Conservation (phyloP, 441 rosid species). For the Populus hybrid region DNA sequence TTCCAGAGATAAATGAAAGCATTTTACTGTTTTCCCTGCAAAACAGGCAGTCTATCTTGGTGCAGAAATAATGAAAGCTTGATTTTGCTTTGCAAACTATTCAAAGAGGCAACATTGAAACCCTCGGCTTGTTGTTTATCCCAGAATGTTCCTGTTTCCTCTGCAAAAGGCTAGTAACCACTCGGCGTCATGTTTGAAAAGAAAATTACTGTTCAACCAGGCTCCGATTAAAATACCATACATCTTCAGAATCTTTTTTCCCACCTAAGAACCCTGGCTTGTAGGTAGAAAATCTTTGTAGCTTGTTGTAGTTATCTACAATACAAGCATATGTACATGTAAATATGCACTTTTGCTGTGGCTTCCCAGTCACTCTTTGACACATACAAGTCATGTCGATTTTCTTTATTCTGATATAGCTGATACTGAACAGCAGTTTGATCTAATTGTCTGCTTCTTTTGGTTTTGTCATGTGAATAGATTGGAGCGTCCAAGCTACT, state of each 20-base stretch:
- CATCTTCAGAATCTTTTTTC: background rate
- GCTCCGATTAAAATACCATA: background rate
- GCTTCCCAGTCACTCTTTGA: background rate
- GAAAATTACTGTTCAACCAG: background rate
- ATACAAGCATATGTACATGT: background rate
- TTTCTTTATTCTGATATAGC: background rate
- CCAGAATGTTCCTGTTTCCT: background rate
- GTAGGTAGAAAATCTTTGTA: background rate
- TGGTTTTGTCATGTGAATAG: constrained; percentile 29
- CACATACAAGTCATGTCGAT: too few relatives aligned
- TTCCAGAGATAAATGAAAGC: background rate
- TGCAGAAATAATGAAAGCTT: background rate
- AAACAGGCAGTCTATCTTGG: background rate
- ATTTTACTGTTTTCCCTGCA: background rate
- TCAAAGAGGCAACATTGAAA: background rate
- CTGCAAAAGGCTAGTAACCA: background rate
- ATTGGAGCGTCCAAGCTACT: constrained; percentile 73
- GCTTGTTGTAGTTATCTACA: background rate
- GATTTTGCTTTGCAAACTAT: background rate
- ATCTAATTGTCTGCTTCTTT: too few relatives aligned
- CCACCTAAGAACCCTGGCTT: background rate
- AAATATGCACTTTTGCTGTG: background rate
- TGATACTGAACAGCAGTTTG: too few relatives aligned
- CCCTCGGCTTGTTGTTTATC: background rate
- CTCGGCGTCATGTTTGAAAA: background rate